phyloP scores from a whole-genome alignment of 2,329 filamentous ascomycete genomes.

The Aurifilum marmelostoma region DNA sequence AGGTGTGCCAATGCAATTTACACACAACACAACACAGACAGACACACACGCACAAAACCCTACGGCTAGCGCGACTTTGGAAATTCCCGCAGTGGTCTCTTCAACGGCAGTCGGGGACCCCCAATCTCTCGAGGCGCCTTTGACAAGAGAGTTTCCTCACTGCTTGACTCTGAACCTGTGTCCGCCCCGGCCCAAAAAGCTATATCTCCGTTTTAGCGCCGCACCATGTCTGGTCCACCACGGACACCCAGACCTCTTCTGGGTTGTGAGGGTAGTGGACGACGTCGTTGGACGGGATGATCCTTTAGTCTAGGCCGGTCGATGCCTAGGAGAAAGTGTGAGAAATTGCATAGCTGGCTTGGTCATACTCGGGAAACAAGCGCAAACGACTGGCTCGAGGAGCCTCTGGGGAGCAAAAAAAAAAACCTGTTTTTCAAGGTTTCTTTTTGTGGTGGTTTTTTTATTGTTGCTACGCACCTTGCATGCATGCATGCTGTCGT shows the following conservation, averaged over 20 bases:
- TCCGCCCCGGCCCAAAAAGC: not conserved
- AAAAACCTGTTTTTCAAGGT: conserved; percentile 23
- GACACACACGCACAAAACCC: not conserved
- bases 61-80: not conserved
- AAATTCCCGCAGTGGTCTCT: not conserved
- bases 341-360: conserved; percentile 7
- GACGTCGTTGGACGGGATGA: conserved; percentile 14
- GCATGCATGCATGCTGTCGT: conserved; percentile 35
- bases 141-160: not conserved
- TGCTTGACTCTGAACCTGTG: not conserved
- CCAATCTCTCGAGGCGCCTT: not conserved
- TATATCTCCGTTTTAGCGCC: conserved; percentile 1
- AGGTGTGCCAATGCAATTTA: conserved; percentile 5
- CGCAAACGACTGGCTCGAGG: conserved; percentile 28
- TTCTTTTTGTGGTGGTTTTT: conserved; percentile 32
- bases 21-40: not conserved
- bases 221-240: conserved; percentile 4
- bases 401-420: conserved; percentile 28
- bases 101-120: not conserved
- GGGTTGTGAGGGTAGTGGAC: conserved; percentile 2
- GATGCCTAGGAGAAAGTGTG: not conserved
- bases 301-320: conserved; percentile 17
- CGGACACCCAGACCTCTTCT: not conserved
- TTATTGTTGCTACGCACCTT: conserved; percentile 35
- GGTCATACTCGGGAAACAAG: conserved; percentile 7